A percentile compares a stretch with the other conserved stretches of the same genome.
These are phyloP conservation scores for Arabis alpina DNA, from an alignment of 345 rosid genomes.

Conservation along the genomic window DNA sequence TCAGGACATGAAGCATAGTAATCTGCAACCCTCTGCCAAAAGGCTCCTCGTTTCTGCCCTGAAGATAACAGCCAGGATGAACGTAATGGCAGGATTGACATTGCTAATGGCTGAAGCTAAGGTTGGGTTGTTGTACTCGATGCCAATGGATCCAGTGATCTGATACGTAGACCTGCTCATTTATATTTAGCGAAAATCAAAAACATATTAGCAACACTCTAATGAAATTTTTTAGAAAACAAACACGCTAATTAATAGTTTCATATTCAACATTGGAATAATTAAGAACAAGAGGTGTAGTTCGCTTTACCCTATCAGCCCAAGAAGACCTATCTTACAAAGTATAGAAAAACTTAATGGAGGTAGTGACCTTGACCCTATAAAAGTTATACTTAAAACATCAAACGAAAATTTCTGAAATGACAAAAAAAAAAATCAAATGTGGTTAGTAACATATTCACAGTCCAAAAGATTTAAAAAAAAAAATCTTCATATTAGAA, in stretches of 20 bases:
- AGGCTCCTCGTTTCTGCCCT: no score
- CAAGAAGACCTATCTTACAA: conserved; percentile 45
- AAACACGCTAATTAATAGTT: no score
- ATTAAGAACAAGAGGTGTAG: conserved; percentile 50
- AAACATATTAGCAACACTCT: not conserved
- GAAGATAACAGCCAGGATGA: conserved; percentile 72
- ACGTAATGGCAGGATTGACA: conserved; percentile 87
- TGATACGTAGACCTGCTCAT: conserved; percentile 55
- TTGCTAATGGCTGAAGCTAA: conserved; percentile 87
- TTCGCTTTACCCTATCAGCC: conserved; percentile 55
- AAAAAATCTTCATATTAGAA: no score
- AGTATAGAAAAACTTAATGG: conserved; percentile 39
- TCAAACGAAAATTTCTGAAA: no score
- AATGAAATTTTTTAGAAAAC: no score
- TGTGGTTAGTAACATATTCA: no score
- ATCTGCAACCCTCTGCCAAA: no score
- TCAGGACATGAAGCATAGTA: no score
- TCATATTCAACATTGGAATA: conserved; percentile 13
- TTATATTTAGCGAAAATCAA: not conserved
- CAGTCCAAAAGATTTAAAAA: no score
- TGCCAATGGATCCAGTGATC: conserved; percentile 74
- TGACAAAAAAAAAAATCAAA: no score
- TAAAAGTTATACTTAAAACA: no score
- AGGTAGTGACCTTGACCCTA: conserved; percentile 38
- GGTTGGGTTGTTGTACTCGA: conserved; percentile 70